A percentile compares a stretch with the other conserved stretches of the same genome.
These are phyloP conservation scores for Paxillus rubicundulus DNA, from an alignment of 768 basidiomycete species.

Conservation along the genomic window DNA sequence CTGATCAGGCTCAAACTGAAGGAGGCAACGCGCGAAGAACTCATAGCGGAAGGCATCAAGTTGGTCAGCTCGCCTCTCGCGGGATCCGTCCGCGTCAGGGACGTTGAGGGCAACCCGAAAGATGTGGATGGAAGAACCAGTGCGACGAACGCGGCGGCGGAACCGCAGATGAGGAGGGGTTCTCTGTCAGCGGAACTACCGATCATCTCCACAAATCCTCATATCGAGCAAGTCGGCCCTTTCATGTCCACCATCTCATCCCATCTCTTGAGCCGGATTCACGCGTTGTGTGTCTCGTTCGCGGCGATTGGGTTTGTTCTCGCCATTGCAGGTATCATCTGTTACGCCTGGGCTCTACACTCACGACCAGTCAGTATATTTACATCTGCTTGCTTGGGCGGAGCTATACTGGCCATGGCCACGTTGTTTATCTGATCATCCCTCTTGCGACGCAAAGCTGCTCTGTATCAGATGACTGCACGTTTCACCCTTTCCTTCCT, in stretches of 20 bases:
- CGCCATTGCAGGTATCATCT: constrained; percentile 49
- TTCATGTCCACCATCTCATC: constrained; percentile 39
- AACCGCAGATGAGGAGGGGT: not conserved
- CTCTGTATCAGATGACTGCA: too few species aligned
- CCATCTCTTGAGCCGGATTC: constrained; percentile 48
- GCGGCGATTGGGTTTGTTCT: constrained; percentile 49
- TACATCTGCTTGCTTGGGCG: constrained; percentile 37
- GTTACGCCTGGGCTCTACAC: constrained; percentile 50
- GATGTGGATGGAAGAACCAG: not conserved
- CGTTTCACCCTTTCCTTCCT: too few species aligned
- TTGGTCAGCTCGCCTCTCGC: constrained; percentile 21
- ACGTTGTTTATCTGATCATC: constrained; percentile 12
- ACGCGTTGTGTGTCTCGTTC: constrained; percentile 47
- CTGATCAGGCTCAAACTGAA: constrained; percentile 53
- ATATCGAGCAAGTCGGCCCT: constrained; percentile 48
- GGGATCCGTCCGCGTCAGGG: constrained; percentile 7
- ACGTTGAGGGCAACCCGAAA: constrained; percentile 10
- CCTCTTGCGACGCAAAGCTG: not conserved
- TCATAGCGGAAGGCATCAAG: constrained; percentile 34
- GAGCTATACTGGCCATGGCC: constrained; percentile 29
- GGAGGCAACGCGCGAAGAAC: constrained; percentile 49
- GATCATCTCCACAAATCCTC: constrained; percentile 31
- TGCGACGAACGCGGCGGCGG: not conserved
- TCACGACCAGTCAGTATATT: constrained; percentile 45
- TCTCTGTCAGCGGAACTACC: constrained; percentile 20